phyloP scores from a whole-genome alignment of 2,329 filamentous ascomycete genomes.

The Calonectria montana region DNA sequence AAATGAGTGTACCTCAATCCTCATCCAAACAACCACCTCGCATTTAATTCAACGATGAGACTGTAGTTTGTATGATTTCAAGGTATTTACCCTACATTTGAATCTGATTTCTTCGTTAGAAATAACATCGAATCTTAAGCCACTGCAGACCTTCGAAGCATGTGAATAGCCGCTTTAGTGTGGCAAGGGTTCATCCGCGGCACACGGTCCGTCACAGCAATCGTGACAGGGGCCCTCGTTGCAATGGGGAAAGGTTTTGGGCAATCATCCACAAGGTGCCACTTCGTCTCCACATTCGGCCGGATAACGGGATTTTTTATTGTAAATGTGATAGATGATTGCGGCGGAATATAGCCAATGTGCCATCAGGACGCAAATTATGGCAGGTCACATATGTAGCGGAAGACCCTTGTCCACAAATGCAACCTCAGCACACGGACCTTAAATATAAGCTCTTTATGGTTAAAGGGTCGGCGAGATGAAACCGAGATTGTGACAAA shows the following conservation, averaged over 20 bases:
- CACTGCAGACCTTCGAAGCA: not conserved
- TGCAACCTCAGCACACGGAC: not conserved
- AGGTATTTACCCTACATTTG: too few relatives aligned
- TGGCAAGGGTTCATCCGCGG: not conserved
- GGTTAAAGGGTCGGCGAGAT: not conserved
- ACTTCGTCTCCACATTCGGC: not conserved
- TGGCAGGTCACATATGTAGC: not conserved
- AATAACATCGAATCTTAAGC: too few relatives aligned
- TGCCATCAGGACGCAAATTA: not conserved
- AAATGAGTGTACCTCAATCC: not conserved
- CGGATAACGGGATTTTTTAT: not conserved
- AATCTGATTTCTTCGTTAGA: too few relatives aligned
- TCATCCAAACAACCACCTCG: not conserved
- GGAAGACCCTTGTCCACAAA: not conserved
- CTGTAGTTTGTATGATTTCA: not conserved
- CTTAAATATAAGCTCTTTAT: constrained; percentile 5
- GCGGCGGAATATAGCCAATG: not conserved
- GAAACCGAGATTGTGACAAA: not conserved
- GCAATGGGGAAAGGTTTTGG: not conserved
- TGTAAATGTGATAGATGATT: not conserved
- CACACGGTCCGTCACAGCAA: not conserved
- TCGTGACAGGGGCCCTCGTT: not conserved
- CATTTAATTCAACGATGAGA: not conserved
- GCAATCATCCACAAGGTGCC: not conserved
- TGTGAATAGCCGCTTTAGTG: not conserved